Conservation (phyloP, 768 basidiomycete species). For the Naganishia vaughanmartiniae region DNA sequence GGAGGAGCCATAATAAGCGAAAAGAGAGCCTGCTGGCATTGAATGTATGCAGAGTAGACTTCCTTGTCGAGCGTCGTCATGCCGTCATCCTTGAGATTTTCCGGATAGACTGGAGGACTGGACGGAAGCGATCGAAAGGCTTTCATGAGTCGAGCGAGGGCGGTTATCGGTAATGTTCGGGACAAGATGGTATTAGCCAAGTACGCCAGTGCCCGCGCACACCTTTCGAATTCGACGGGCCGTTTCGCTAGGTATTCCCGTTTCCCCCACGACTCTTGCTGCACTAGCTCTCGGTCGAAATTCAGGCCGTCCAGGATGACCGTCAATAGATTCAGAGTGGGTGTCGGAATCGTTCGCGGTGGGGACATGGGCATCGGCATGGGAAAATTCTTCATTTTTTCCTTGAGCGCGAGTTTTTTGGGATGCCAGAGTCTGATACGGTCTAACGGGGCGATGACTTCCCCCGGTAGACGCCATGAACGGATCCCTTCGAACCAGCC, state of each 20-base stretch:
- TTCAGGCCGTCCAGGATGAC: constrained; percentile 36
- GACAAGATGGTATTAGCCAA: constrained; percentile 48
- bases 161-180: constrained; percentile 46
- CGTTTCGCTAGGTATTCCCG: neutral
- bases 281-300: constrained; percentile 3
- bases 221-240: constrained; percentile 24
- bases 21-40: constrained; percentile 46
- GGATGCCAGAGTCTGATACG: constrained; percentile 50
- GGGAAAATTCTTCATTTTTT: constrained; percentile 48
- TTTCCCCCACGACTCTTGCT: neutral
- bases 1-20: constrained; percentile 48
- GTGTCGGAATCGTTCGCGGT: constrained; percentile 44
- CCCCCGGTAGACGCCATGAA: constrained; percentile 47
- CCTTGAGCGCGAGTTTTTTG: constrained; percentile 39
- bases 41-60: constrained; percentile 48
- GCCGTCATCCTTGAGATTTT: constrained; percentile 27
- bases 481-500: constrained; percentile 47
- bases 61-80: constrained; percentile 32
- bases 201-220: constrained; percentile 48
- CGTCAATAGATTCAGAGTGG: constrained; percentile 34
- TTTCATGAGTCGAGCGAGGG: constrained; percentile 38
- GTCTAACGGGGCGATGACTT: constrained; percentile 44
- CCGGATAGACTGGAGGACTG: constrained; percentile 44
- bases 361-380: constrained; percentile 45
- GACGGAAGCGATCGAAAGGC: constrained; percentile 37